Evolutionary conservation across 306 rosid species (phyloP).

Genomic region (Rosa multiflora): DNA sequence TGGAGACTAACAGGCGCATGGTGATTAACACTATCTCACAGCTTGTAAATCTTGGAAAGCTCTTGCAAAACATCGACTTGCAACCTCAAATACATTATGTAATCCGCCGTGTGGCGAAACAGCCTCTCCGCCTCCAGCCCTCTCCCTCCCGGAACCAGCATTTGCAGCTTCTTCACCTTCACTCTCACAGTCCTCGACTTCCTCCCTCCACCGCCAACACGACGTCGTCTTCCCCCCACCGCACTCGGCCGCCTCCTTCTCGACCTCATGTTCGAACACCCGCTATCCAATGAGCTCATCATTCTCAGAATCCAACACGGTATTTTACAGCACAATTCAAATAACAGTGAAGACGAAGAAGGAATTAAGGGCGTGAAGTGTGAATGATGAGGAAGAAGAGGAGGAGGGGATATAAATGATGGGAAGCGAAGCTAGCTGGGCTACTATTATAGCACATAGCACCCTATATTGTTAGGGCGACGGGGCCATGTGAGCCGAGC

Average conservation of each 20-base stretch:
- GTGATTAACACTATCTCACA: conserved; percentile 7
- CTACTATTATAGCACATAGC: not conserved
- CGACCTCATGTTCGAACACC: conserved; percentile 30
- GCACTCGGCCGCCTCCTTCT: conserved; percentile 44
- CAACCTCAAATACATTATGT: conserved; percentile 73
- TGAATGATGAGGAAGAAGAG: not conserved
- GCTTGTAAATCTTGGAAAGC: conserved; percentile 55
- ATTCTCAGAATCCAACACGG: conserved; percentile 5
- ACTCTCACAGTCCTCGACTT: conserved; percentile 24
- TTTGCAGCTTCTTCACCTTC: conserved; percentile 70
- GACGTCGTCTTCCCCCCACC: conserved; percentile 17
- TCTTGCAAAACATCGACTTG: conserved; percentile 72
- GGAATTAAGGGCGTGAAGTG: conserved; percentile 20
- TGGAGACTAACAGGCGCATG: not conserved
- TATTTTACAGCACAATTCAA: not conserved
- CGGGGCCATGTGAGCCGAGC: conserved; percentile 53
- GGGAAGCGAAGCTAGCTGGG: not conserved
- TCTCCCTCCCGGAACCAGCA: conserved; percentile 67
- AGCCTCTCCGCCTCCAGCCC: conserved; percentile 60
- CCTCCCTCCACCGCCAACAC: conserved; percentile 15
- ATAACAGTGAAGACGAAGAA: not conserved
- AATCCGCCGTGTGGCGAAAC: conserved; percentile 63
- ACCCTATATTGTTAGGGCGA: not conserved
- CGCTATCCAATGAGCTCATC: conserved; percentile 28
- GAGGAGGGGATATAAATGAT: conserved; percentile 37